A percentile compares a stretch with the other conserved stretches of the same genome.
phyloP scores from a whole-genome alignment of 495 filamentous ascomycete genomes.

The Penicillium goetzii region DNA sequence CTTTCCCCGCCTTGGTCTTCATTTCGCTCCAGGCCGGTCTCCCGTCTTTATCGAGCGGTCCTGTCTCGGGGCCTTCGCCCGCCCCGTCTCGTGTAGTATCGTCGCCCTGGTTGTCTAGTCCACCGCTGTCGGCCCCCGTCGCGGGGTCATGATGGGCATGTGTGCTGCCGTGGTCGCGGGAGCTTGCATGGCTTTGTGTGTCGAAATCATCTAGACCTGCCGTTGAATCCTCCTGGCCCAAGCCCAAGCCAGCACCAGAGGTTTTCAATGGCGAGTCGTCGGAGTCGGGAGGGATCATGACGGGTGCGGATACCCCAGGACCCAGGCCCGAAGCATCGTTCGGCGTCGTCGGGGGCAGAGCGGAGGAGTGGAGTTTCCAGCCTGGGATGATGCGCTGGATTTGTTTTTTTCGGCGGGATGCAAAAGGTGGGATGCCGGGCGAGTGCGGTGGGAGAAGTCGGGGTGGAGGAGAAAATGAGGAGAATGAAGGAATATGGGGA shows the following conservation, averaged over 20 bases:
- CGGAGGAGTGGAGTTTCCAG: conserved; percentile 12
- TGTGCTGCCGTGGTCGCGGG: conserved; percentile 45
- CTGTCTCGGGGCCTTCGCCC: conserved; percentile 55
- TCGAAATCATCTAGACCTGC: conserved; percentile 45
- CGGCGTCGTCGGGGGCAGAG: conserved; percentile 23
- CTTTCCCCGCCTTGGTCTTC: conserved; percentile 98
- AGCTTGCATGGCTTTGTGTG: conserved; percentile 49
- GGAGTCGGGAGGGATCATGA: conserved; percentile 49
- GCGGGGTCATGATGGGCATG: conserved; percentile 33
- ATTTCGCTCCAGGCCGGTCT: conserved; percentile 89
- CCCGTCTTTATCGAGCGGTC: conserved; percentile 42
- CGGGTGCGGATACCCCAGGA: conserved; percentile 49
- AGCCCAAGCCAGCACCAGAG: conserved; percentile 31
- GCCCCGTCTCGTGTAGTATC: conserved; percentile 29
- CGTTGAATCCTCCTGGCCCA: conserved; percentile 38
- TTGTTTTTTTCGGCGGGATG: not conserved
- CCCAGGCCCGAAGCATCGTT: conserved; percentile 47
- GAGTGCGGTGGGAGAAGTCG: conserved; percentile 11
- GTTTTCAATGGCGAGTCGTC: conserved; percentile 44
- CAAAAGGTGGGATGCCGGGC: conserved; percentile 8
- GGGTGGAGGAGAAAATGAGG: conserved; percentile 27
- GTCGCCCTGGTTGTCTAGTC: conserved; percentile 30
- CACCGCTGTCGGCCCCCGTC: conserved; percentile 26
- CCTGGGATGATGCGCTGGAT: not conserved
- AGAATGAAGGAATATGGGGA: conserved; percentile 43